Evolutionary conservation across 345 rosid genomes (phyloP).

Genomic region (Citrus cavaleriei): DNA sequence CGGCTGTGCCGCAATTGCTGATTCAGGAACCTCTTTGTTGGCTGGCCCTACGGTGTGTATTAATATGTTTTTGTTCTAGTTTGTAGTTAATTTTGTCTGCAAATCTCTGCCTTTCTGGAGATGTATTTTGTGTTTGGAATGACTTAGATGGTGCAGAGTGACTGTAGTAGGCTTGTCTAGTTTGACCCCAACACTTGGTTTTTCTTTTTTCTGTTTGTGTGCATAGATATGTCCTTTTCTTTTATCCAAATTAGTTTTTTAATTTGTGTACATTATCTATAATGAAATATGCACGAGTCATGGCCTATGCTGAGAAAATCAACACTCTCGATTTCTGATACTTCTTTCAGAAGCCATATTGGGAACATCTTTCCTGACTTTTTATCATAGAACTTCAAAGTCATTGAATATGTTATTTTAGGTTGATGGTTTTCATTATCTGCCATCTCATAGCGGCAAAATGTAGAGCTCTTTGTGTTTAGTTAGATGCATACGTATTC

Average conservation of each 20-base stretch:
- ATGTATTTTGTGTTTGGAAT: neutral
- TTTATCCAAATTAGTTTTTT: neutral
- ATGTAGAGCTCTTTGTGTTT: neutral
- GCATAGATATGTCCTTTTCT: neutral
- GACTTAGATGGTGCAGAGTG: neutral
- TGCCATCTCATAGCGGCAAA: neutral
- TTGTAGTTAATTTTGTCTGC: neutral
- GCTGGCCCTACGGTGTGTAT: constrained; percentile 69
- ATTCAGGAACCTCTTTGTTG: constrained; percentile 78
- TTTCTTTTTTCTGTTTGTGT: neutral
- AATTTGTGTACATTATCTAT: neutral
- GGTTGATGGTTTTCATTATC: neutral
- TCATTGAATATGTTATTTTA: neutral
- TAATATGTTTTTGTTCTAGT: neutral
- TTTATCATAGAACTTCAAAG: neutral
- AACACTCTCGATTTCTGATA: neutral
- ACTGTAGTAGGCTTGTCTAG: neutral
- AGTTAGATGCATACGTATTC: neutral
- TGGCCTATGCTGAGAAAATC: neutral
- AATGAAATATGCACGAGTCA: neutral
- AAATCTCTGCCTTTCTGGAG: neutral
- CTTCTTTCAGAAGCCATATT: neutral
- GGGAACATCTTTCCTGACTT: neutral
- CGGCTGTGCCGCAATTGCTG: constrained; percentile 70
- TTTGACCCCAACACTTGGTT: neutral